These are phyloP conservation scores for Tulasnella sp. DNA, from an alignment of 768 basidiomycete species.

Conservation along the genomic window DNA sequence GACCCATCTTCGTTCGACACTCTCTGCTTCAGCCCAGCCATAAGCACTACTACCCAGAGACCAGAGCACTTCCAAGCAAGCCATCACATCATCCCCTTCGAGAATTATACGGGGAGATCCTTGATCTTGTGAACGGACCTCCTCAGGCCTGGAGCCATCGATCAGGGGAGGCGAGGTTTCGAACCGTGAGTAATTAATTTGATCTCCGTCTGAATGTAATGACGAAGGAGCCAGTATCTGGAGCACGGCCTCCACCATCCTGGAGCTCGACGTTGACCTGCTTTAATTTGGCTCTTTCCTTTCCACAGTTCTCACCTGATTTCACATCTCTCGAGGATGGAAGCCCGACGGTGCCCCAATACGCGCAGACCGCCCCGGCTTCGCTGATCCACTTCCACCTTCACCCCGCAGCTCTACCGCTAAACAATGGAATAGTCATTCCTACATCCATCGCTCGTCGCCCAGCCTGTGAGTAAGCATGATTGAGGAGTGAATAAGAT, in stretches of 20 bases:
- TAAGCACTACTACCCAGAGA: background rate
- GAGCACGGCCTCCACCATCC: background rate
- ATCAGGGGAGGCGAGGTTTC: constrained; percentile 18
- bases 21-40: background rate
- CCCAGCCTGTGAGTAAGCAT: constrained; percentile 44
- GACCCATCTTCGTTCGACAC: background rate
- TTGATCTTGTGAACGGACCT: constrained; percentile 21
- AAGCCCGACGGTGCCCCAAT: background rate
- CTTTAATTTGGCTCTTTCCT: background rate
- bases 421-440: constrained; percentile 49
- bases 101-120: constrained; percentile 7
- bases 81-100: constrained; percentile 5
- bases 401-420: constrained; percentile 32
- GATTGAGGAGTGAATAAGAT: background rate
- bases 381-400: no score
- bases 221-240: background rate
- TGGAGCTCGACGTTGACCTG: background rate
- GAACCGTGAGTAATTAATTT: constrained; percentile 19
- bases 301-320: constrained; percentile 22
- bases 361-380: constrained; percentile 26
- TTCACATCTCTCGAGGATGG: constrained; percentile 11
- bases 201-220: background rate
- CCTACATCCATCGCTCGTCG: constrained; percentile 70
- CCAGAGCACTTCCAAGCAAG: constrained; percentile 16
- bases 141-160: no score